These are phyloP conservation scores for Colletotrichum orbiculare DNA, from an alignment of 2,329 filamentous ascomycete genomes.

Conservation along the genomic window DNA sequence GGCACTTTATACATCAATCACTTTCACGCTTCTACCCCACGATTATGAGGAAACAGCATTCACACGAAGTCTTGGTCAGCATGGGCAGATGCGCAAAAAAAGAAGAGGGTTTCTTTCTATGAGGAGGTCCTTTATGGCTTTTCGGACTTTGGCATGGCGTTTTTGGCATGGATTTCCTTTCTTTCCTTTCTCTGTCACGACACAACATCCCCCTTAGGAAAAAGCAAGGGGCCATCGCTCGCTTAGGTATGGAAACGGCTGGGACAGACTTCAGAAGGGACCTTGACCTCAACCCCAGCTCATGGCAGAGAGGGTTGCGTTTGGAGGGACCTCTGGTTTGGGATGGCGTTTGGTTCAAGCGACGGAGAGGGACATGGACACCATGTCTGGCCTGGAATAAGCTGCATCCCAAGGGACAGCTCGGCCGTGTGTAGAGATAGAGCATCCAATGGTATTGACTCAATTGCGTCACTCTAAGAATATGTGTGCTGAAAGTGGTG, in stretches of 20 bases:
- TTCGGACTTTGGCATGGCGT: conserved; percentile 24
- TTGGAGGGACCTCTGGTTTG: conserved; percentile 11
- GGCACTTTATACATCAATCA: background rate
- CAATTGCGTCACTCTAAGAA: conserved; percentile 4
- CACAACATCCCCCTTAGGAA: conserved; percentile 10
- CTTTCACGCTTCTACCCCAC: conserved; percentile 21
- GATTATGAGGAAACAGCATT: conserved; percentile 34
- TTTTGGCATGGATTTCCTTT: conserved; percentile 10
- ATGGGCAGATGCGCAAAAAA: conserved; percentile 33
- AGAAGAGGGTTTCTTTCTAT: conserved; percentile 14
- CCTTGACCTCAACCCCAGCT: conserved; percentile 3
- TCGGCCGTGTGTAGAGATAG: conserved; percentile 33
- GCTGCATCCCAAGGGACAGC: conserved; percentile 28
- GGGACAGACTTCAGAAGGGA: conserved; percentile 29
- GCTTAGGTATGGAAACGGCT: conserved; percentile 29
- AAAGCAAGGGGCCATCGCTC: conserved; percentile 19
- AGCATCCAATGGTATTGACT: conserved; percentile 29
- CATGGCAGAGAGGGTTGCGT: background rate
- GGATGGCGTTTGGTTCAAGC: conserved; percentile 30
- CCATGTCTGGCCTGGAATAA: conserved; percentile 23
- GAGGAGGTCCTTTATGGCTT: conserved; percentile 4
- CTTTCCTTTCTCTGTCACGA: conserved; percentile 18
- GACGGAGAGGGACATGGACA: conserved; percentile 22
- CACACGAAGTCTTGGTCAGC: conserved; percentile 22
- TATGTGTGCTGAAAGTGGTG: background rate